These are phyloP conservation scores for Xerocomus spinulosus DNA, from an alignment of 768 basidiomycete genomes.

Conservation along the genomic window DNA sequence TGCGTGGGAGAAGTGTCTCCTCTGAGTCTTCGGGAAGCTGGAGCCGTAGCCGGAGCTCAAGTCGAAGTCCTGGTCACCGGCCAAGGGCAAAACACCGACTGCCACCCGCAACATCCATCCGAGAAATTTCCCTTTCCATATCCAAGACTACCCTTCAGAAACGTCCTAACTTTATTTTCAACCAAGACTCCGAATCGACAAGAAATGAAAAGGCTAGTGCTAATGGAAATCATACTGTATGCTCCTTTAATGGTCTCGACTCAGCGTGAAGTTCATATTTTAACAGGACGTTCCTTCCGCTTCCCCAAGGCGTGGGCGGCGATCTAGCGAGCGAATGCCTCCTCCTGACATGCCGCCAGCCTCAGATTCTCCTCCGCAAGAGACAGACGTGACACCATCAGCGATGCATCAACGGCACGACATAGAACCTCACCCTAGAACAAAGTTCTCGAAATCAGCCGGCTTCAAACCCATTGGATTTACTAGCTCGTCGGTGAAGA, in stretches of 20 bases:
- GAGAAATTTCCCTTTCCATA: slow-evolving; percentile 30
- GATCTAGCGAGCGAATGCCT: slow-evolving; percentile 31
- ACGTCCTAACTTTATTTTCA: slow-evolving; percentile 15
- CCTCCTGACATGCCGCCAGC: slow-evolving; percentile 26
- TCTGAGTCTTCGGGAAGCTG: slow-evolving; percentile 52
- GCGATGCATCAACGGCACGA: slow-evolving; percentile 15
- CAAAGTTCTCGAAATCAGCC: slow-evolving; percentile 33
- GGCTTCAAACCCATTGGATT: slow-evolving; percentile 69
- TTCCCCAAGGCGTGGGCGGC: slow-evolving; percentile 21
- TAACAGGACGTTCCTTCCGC: slow-evolving; percentile 15
- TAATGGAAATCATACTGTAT: slow-evolving; percentile 38
- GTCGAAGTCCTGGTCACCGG: slow-evolving; percentile 49
- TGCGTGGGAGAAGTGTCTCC: slow-evolving; percentile 46
- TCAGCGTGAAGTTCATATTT: slow-evolving; percentile 9
- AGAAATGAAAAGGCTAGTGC: slow-evolving; percentile 34
- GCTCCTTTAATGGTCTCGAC: background rate
- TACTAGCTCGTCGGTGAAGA: slow-evolving; percentile 52
- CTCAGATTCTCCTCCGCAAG: slow-evolving; percentile 14
- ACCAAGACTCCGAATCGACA: slow-evolving; percentile 23
- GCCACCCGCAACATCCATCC: slow-evolving; percentile 43
- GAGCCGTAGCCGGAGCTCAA: slow-evolving; percentile 49
- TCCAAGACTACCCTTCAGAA: slow-evolving; percentile 28
- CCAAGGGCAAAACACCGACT: slow-evolving; percentile 60
- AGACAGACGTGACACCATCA: slow-evolving; percentile 8
- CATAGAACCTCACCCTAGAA: slow-evolving; percentile 16